phyloP scores from a whole-genome alignment of 1,284 basidiomycete genomes.

The Leccinum pachyderme region DNA sequence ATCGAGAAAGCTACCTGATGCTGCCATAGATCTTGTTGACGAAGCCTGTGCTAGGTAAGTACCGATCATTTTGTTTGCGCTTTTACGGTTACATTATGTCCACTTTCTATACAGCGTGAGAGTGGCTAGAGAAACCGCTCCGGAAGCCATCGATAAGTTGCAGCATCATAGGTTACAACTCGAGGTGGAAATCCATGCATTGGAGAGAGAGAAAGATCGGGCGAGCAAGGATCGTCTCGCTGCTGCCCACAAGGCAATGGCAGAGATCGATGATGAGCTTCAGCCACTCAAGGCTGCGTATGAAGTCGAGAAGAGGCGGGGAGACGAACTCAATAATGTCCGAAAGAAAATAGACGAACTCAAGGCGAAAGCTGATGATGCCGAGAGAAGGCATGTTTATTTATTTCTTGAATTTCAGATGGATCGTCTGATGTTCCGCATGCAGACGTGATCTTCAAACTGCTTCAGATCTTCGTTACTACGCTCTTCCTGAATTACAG shows the following conservation, averaged over 20 bases:
- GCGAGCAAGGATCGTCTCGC: conserved; percentile 89
- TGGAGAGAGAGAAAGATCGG: conserved; percentile 91
- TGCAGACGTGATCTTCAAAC: conserved; percentile 77
- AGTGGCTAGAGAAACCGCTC: conserved; percentile 91
- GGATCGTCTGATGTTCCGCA: neutral
- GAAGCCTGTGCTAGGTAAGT: conserved; percentile 86
- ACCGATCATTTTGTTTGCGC: neutral
- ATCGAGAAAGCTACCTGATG: conserved; percentile 80
- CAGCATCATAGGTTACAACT: conserved; percentile 91
- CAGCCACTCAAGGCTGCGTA: conserved; percentile 85
- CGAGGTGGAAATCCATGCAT: conserved; percentile 93
- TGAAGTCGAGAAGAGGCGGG: conserved; percentile 86
- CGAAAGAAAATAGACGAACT: conserved; percentile 90
- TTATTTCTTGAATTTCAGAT: neutral
- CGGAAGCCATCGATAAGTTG: conserved; percentile 94
- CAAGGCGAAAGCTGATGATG: conserved; percentile 90
- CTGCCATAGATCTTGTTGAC: conserved; percentile 92
- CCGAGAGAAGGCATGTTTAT: conserved; percentile 73
- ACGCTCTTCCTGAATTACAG: conserved; percentile 92
- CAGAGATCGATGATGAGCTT: conserved; percentile 89
- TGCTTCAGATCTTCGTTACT: conserved; percentile 90
- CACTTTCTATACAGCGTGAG: conserved; percentile 62
- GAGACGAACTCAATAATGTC: conserved; percentile 82
- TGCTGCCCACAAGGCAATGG: conserved; percentile 75
- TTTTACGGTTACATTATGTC: conserved; percentile 14